Base-by-base conservation (phyloP, 2,329 filamentous ascomycete species). In the Calonectria crousiana region DNA sequence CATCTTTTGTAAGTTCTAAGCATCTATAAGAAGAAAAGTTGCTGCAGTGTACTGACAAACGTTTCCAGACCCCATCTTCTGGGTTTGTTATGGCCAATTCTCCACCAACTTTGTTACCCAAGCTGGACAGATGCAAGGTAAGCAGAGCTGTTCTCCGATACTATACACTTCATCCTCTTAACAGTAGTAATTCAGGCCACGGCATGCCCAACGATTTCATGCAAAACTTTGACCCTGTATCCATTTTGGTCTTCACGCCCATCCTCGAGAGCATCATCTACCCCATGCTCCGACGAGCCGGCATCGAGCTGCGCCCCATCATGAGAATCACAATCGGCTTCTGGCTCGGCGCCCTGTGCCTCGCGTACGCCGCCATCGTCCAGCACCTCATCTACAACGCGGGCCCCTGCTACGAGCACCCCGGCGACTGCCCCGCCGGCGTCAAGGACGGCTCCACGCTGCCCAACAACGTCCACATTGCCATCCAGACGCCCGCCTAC, bases 201-300 rank as follows among this genome's bases (percentile, higher is more conserved):
- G 92, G 92, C 32, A 89, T 94, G 67, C 93, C 93, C 74, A 94
- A 94, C 84, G 93, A 94, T 79, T 85, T 94, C 77, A 89, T 94
- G 85, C 89, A 92, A 77, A 94, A 93, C 83, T 89, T 94, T 38
- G 90, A 94, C 72, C 91, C 93, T 2, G 89, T 94, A 70, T 89
- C 91, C 11, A 90, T 93, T 75, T 88, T 94, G 74, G 87, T 94
- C 75, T 90, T 94, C 81, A 93, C 93, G 16, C 92, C 92, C 0
- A 81, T 94, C 64, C 88, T 92, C 74, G 92, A 94, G 75, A 88
- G 83, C 16, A 9, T 92, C 49, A 77, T 94, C 65, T 94, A 94
- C 81, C 93, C 93, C 0, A 73, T 88, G 30, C 87, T 94, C 60
- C 90, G 90, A 77, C 88, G 86, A 72, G 80, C 85, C 26, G 89